Evolutionary conservation across 78 protist species (phyloP).

Genomic region (Polysphondylium violaceum): DNA sequence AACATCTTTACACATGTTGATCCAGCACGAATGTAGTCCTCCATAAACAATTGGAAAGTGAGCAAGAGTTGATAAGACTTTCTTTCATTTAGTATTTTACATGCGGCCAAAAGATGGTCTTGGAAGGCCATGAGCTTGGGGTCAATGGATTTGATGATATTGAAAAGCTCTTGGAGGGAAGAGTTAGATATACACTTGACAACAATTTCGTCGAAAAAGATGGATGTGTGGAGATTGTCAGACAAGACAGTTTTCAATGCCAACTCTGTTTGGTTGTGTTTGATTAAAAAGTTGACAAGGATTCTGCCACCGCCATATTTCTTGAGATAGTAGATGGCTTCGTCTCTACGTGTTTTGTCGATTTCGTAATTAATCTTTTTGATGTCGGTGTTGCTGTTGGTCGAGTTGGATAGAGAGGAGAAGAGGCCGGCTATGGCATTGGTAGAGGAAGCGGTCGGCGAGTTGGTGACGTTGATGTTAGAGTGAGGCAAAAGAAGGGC

Average conservation of each 20-base stretch:
- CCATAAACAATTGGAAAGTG: constrained; percentile 80
- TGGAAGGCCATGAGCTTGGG: constrained; percentile 20
- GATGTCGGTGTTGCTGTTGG: neutral
- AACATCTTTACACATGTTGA: constrained; percentile 72
- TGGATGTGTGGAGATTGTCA: neutral
- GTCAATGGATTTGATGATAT: constrained; percentile 31
- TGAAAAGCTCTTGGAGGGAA: constrained; percentile 15
- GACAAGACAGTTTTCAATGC: constrained; percentile 34
- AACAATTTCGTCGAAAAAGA: constrained; percentile 74
- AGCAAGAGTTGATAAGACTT: constrained; percentile 24
- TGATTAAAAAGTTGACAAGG: constrained; percentile 50
- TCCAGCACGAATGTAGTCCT: constrained; percentile 79
- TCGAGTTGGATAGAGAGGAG: constrained; percentile 3
- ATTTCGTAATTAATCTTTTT: neutral
- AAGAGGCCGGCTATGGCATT: constrained; percentile 11
- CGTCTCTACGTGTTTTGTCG: constrained; percentile 41
- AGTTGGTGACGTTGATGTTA: too few relatives aligned
- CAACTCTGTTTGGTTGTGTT: constrained; percentile 43
- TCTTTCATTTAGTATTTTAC: constrained; percentile 68
- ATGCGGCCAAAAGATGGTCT: constrained; percentile 54
- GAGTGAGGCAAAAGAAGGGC: constrained; percentile 22
- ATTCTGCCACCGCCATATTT: constrained; percentile 62
- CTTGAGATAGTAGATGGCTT: constrained; percentile 71
- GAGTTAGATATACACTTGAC: neutral
- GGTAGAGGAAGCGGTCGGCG: neutral